Percentiles rank a stretch among this genome's conserved stretches.
phyloP scores from a whole-genome alignment of 768 basidiomycete species.

The Mycena filopes region DNA sequence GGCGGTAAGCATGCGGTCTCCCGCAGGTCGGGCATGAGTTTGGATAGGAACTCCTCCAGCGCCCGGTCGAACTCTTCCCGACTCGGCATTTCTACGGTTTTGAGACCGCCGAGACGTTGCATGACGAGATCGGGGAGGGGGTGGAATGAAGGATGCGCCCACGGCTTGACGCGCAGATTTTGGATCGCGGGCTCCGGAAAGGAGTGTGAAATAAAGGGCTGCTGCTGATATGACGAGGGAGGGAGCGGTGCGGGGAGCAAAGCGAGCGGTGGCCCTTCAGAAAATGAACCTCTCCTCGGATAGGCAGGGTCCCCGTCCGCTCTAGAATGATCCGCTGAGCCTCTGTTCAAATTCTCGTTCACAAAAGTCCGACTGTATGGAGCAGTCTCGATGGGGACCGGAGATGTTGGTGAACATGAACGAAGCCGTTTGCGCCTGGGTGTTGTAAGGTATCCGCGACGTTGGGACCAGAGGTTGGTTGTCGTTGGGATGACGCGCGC shows the following conservation, averaged over 20 bases:
- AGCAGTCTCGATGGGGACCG: constrained; percentile 20
- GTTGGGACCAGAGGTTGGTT: constrained; percentile 2
- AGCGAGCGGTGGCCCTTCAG: constrained; percentile 36
- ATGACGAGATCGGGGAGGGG: constrained; percentile 68
- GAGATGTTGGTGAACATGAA: constrained; percentile 37
- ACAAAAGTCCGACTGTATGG: constrained; percentile 27
- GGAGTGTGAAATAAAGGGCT: constrained; percentile 59
- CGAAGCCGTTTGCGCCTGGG: constrained; percentile 32
- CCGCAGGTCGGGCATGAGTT: constrained; percentile 63
- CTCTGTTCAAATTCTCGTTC: constrained; percentile 20
- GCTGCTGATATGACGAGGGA: constrained; percentile 32
- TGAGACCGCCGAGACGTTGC: constrained; percentile 63
- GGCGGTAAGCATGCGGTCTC: constrained; percentile 69
- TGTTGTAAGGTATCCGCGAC: constrained; percentile 31
- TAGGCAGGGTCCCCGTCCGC: constrained; percentile 21
- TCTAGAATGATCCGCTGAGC: constrained; percentile 1
- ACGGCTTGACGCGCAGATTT: constrained; percentile 62
- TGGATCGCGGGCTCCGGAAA: constrained; percentile 48
- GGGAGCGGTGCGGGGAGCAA: constrained; percentile 38
- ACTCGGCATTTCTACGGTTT: constrained; percentile 69
- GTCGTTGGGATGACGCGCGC: constrained; percentile 61
- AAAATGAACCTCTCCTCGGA: constrained; percentile 17
- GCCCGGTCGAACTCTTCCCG: constrained; percentile 63
- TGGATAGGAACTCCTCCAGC: constrained; percentile 59
- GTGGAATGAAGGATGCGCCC: constrained; percentile 67